Percentiles rank a stretch among this genome's conserved stretches.
Evolutionary conservation across 2,329 filamentous ascomycete genomes (phyloP).

Genomic region (Alternaria metachromatica): DNA sequence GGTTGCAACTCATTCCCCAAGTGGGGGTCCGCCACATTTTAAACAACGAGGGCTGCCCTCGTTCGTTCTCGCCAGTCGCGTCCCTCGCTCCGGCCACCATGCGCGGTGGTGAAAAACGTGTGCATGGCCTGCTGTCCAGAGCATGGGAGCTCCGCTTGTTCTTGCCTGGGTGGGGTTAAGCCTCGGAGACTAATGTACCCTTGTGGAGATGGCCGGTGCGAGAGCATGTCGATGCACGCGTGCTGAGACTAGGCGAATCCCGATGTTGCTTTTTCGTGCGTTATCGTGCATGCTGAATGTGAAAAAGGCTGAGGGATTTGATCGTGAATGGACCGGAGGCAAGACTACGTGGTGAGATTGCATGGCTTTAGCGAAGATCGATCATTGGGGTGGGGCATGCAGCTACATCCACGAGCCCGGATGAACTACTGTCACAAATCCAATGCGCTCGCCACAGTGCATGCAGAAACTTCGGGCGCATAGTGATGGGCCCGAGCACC

Average conservation of each 20-base stretch:
- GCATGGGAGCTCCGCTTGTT: constrained; percentile 11
- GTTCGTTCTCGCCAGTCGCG: constrained; percentile 1
- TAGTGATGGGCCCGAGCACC: constrained; percentile 17
- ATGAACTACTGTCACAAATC: neutral
- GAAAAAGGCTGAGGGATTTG: constrained; percentile 3
- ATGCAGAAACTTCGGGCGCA: constrained; percentile 21
- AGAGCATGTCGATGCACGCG: constrained; percentile 18
- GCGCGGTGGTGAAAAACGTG: constrained; percentile 23
- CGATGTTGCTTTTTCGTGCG: constrained; percentile 30
- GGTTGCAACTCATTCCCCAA: constrained; percentile 1
- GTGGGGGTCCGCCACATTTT: constrained; percentile 33
- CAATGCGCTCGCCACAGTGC: constrained; percentile 1
- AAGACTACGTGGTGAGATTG: neutral
- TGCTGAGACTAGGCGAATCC: constrained; percentile 31
- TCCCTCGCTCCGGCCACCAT: constrained; percentile 8
- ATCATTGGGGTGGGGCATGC: constrained; percentile 3
- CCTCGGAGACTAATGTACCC: constrained; percentile 19
- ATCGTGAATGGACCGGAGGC: neutral
- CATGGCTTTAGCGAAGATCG: neutral
- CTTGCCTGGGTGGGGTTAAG: constrained; percentile 19
- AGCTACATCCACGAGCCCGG: neutral
- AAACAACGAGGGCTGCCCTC: constrained; percentile 8
- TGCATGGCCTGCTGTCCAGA: constrained; percentile 26
- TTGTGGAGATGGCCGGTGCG: constrained; percentile 4
- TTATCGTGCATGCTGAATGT: neutral